These are phyloP conservation scores for Entophlyctis luteolus DNA, from an alignment of 192 early-diverging fungal species.

Conservation along the genomic window DNA sequence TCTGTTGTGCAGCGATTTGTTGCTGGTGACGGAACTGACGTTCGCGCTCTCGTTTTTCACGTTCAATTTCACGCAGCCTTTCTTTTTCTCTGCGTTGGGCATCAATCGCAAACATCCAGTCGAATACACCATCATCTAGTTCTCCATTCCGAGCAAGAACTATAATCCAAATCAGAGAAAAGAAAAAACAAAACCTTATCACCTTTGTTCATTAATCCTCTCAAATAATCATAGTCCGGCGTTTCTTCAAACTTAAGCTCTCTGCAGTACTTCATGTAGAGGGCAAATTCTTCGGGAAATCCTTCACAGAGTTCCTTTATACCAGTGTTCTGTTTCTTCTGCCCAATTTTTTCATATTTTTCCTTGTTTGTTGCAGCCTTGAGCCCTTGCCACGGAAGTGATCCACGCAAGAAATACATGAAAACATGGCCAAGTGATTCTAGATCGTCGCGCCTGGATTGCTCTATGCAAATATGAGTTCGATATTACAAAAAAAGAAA, in stretches of 20 bases:
- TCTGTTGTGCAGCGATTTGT: background rate
- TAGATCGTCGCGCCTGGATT: conserved; percentile 94
- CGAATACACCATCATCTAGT: conserved; percentile 86
- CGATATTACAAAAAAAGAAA: background rate
- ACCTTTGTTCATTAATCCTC: conserved; percentile 80
- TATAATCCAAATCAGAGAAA: background rate
- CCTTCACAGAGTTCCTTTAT: conserved; percentile 88
- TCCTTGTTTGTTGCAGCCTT: conserved; percentile 98
- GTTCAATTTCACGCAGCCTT: conserved; percentile 36
- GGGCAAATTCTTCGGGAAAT: conserved; percentile 89
- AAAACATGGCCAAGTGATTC: conserved; percentile 98
- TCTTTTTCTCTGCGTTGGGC: conserved; percentile 46
- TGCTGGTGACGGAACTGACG: conserved; percentile 27
- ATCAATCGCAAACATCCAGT: conserved; percentile 79
- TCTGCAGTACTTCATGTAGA: conserved; percentile 84
- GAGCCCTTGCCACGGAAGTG: conserved; percentile 94
- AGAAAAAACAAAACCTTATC: background rate
- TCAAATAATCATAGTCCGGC: conserved; percentile 94
- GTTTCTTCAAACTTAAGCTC: conserved; percentile 92
- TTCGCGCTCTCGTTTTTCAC: conserved; percentile 36
- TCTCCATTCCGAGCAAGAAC: conserved; percentile 56
- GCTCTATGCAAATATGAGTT: conserved; percentile 62
- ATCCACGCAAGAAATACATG: conserved; percentile 94
- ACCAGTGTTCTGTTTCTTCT: conserved; percentile 89
- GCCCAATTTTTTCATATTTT: conserved; percentile 99